Evolutionary conservation across 2,329 filamentous ascomycete species (phyloP).

Genomic region (Exophiala alcalophila): DNA sequence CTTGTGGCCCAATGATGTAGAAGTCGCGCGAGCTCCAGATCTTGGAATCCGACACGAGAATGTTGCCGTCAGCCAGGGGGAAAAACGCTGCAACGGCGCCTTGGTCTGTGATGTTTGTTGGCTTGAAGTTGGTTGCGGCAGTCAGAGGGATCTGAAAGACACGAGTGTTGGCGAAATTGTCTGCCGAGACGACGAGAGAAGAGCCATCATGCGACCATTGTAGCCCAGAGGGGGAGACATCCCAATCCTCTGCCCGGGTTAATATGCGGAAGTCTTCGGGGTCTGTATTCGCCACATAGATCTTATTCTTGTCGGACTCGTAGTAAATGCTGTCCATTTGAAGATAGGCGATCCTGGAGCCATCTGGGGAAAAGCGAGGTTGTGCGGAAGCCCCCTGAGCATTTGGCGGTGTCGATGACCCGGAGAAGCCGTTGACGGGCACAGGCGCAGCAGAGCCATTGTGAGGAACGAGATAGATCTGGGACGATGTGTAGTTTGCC

Average conservation of each 20-base stretch:
- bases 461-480: constrained; percentile 71
- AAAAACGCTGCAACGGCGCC: constrained; percentile 35
- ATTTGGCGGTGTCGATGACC: constrained; percentile 46
- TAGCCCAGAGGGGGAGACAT: constrained; percentile 51
- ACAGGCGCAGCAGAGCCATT: constrained; percentile 53
- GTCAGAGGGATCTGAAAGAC: constrained; percentile 38
- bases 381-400: constrained; percentile 56
- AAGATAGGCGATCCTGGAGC: constrained; percentile 69
- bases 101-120: constrained; percentile 38
- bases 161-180: constrained; percentile 60
- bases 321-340: constrained; percentile 75
- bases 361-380: constrained; percentile 73
- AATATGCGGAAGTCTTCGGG: constrained; percentile 37
- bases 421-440: constrained; percentile 43
- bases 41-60: constrained; percentile 37
- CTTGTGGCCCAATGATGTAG: constrained; percentile 35
- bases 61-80: constrained; percentile 31
- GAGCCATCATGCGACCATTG: constrained; percentile 54
- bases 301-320: constrained; percentile 67
- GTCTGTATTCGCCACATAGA: constrained; percentile 43
- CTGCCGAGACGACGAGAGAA: constrained; percentile 69
- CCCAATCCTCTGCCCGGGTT: constrained; percentile 45
- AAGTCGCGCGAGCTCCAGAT: constrained; percentile 39
- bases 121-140: constrained; percentile 35
- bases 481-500: constrained; percentile 70